A percentile compares a stretch with the other conserved stretches of the same genome.
Evolutionary conservation across 257 asterid species (phyloP).

Genomic region (Linderniella brevidens): DNA sequence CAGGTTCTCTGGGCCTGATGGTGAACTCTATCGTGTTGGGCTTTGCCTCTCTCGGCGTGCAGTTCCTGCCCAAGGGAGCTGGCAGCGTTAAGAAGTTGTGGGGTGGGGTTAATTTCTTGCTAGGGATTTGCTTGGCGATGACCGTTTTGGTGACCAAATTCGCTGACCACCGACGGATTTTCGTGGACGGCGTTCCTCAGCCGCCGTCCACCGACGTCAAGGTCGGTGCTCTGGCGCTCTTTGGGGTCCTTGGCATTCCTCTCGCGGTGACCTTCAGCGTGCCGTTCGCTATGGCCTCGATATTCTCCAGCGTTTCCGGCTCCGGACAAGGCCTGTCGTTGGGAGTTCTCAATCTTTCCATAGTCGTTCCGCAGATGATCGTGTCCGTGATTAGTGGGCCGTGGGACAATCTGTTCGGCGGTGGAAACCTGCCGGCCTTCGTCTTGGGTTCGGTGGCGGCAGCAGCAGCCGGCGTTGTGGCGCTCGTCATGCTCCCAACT

Average conservation of each 20-base stretch:
- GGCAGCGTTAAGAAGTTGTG: constrained; percentile 56
- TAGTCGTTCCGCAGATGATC: constrained; percentile 71
- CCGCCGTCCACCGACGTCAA: constrained; percentile 35
- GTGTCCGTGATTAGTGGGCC: constrained; percentile 60
- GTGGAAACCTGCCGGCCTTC: constrained; percentile 76
- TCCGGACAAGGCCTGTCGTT: constrained; percentile 82
- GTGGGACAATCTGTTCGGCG: constrained; percentile 62
- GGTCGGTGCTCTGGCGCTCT: constrained; percentile 47
- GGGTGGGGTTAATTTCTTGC: constrained; percentile 55
- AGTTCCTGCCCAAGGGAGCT: constrained; percentile 23
- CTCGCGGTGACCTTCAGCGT: constrained; percentile 70
- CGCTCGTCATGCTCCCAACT: constrained; percentile 42
- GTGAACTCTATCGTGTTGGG: constrained; percentile 65
- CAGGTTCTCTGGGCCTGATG: constrained; percentile 71
- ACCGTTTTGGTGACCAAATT: constrained; percentile 53
- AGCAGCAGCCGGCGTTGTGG: constrained; percentile 36
- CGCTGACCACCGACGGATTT: constrained; percentile 32
- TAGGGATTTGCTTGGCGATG: constrained; percentile 49
- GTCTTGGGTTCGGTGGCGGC: constrained; percentile 56
- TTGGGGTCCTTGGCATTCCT: constrained; percentile 71
- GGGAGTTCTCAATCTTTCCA: constrained; percentile 74
- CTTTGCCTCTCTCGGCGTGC: constrained; percentile 39
- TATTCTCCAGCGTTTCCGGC: constrained; percentile 60
- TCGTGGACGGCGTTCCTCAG: constrained; percentile 10
- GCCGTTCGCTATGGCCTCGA: constrained; percentile 91